Base-by-base conservation (phyloP, 2,329 filamentous ascomycete genomes). In the Chaetomium olivaceum region DNA sequence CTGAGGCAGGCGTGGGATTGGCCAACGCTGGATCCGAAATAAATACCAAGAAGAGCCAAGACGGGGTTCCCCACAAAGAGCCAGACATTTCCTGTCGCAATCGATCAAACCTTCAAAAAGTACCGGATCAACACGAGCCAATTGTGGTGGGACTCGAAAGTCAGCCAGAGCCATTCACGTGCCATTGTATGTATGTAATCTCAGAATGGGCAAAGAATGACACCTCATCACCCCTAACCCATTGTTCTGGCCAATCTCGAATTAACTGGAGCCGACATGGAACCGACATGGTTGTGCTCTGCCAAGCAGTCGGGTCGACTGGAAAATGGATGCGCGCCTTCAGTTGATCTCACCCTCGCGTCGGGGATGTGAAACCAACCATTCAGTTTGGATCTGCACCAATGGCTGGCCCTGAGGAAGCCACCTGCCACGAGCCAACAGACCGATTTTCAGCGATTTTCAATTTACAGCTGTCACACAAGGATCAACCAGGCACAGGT, bases 21-120 rank as follows among this genome's bases (percentile, higher is more conserved):
- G 60, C 56, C 52, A 46, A 33, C 39, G 46, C 4, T 14, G 4
- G 43, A 54, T 29, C 50, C 59, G 65, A 67, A 65, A 67, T 25
- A 61, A 63, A 57, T 57, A 57, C 55, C 55, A 57, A 57, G 55
- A 43, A 43, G 4, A 21, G 55, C 55, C 58, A 55, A 56, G 60
- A 48, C 3, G 8, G n/a, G 46, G 29, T 48, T 23, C 61, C 43
- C 61, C 61, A 58, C 61, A 63, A 52, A 56, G 33, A 19, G 4
- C 46, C 46, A n/a, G n/a, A 21, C 27, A 33, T 33, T 2, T 19
- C 48, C 12, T 54, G 27, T n/a, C n/a, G 29, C 39, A n/a, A 27
- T 31, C 14, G 21, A 23, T 51, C 48, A 29, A 52, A 5, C 14
- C n/a, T 23, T 16, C 51, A 54, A 31, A 29, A 27, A 9, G 29